phyloP scores from a whole-genome alignment of 805 yeast species.

The Allodekkera sacchari region DNA sequence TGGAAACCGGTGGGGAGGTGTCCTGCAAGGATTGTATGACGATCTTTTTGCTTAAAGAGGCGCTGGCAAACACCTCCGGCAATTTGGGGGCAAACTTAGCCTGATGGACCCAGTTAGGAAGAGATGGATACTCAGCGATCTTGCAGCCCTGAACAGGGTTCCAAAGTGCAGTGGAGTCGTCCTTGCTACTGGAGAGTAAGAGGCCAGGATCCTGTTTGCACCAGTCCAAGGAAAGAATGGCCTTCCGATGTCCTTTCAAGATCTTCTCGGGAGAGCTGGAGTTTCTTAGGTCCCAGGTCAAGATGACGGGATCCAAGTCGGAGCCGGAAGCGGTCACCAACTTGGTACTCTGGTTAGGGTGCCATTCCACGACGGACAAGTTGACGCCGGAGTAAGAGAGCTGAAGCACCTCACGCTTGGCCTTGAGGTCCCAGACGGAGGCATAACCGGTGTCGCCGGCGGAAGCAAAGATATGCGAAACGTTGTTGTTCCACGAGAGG shows the following conservation, averaged over 20 bases:
- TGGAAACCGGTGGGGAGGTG: slow-evolving; percentile 50
- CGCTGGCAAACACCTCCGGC: slow-evolving; percentile 85
- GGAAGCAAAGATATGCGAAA: slow-evolving; percentile 80
- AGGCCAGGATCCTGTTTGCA: slow-evolving; percentile 72
- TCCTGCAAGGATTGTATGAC: slow-evolving; percentile 83
- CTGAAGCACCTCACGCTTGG: slow-evolving; percentile 82
- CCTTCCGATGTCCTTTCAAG: slow-evolving; percentile 76
- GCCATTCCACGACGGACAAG: slow-evolving; percentile 86
- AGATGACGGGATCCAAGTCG: slow-evolving; percentile 70
- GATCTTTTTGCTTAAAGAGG: slow-evolving; percentile 81
- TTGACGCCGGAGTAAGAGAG: slow-evolving; percentile 67
- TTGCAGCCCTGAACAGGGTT: slow-evolving; percentile 69
- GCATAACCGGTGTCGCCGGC: slow-evolving; percentile 83
- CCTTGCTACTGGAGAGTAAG: slow-evolving; percentile 86
- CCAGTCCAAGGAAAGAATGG: slow-evolving; percentile 91
- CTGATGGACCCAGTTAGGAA: slow-evolving; percentile 91
- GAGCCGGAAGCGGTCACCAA: slow-evolving; percentile 81
- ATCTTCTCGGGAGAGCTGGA: slow-evolving; percentile 81
- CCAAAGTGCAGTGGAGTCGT: slow-evolving; percentile 84
- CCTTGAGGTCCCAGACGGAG: slow-evolving; percentile 88
- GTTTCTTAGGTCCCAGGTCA: slow-evolving; percentile 92
- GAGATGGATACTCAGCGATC: slow-evolving; percentile 82
- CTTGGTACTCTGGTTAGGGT: slow-evolving; percentile 80
- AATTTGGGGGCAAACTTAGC: slow-evolving; percentile 78
- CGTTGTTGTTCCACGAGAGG: slow-evolving; percentile 82